Base-by-base conservation (phyloP, 176 grass and related monocot species). In the Saccharum officinarum region DNA sequence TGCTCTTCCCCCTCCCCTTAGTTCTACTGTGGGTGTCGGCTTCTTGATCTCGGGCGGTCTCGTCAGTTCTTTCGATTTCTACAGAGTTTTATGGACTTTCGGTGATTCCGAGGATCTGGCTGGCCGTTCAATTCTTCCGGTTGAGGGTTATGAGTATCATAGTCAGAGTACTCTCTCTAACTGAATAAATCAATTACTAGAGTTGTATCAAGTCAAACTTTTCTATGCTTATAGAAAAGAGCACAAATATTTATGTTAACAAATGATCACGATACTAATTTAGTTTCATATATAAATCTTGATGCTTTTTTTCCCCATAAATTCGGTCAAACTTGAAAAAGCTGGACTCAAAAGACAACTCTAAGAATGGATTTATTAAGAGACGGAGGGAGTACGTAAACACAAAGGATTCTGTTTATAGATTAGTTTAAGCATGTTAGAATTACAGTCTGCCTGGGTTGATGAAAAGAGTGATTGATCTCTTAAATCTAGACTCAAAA, bases 21-120 rank as follows among this genome's bases (percentile, higher is more conserved):
- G 36, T 81, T 71, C n/a, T 75, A 0, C 12, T 47, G 45, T 64
- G 75, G 46, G 23, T 26, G 80, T 86, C 76, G 61, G 78, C 40
- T 45, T 31, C 4, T 84, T 89, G 77, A 70, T 83, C 61, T 65
- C 66, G 47, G 37, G 64, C 33, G 25, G 42, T 12, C 20, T 67
- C 75, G 6, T 82, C 71, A 60, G 33, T 26, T 69, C 20, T 78
- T 47, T 25, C 20, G 54, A 26, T 87, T 28, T 49, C 17, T 49
- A 15, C 67, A 16, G 42, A 38, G 64, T 78, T 82, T 65, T 69
- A 7, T 13, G 37, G 38, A 55, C 60, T 71, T 69, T 31, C 18
- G 67, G 16, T 26, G 82, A 28, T 75, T 45, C n/a, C 68, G 37
- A 81, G 63, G 50, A 86, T 71, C 20, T 71, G 54, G 31, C 13